Conservation (phyloP, 768 basidiomycete species). For the Clathrus columnatus region DNA sequence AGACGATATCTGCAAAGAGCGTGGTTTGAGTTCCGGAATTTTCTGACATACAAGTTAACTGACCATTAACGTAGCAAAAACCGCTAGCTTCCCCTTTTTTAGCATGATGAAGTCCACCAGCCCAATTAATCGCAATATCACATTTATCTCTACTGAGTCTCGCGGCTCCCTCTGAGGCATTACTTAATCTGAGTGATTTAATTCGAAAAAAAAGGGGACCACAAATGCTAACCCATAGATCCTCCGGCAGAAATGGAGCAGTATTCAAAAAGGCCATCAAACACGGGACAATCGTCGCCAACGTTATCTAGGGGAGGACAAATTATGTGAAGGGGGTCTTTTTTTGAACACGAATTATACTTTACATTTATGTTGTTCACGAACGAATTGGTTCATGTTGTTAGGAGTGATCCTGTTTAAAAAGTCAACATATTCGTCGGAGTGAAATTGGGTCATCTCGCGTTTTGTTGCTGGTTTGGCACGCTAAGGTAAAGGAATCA, state of each 20-base stretch:
- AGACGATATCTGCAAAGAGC: constrained; percentile 73
- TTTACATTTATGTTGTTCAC: constrained; percentile 94
- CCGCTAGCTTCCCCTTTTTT: constrained; percentile 99
- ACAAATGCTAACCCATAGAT: constrained; percentile 80
- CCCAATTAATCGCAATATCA: constrained; percentile 99
- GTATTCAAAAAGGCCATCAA: constrained; percentile 97
- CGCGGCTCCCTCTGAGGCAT: constrained; percentile 96
- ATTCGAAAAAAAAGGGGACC: background rate
- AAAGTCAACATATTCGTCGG: constrained; percentile 98
- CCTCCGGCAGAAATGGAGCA: constrained; percentile 99
- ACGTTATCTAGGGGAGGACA: constrained; percentile 80
- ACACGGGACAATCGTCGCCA: constrained; percentile 97
- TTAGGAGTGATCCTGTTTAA: constrained; percentile 86
- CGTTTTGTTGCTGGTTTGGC: constrained; percentile 99
- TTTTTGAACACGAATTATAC: constrained; percentile 10
- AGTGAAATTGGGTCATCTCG: constrained; percentile 99
- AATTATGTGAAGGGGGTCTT: background rate
- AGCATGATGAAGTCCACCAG: constrained; percentile 95
- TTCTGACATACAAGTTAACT: constrained; percentile 12
- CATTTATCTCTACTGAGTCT: constrained; percentile 92
- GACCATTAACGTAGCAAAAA: constrained; percentile 98
- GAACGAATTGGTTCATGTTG: constrained; percentile 89
- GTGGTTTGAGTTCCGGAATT: background rate
- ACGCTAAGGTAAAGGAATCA: constrained; percentile 43
- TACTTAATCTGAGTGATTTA: constrained; percentile 9